Percentiles rank a stretch among this genome's conserved stretches.
phyloP scores from a whole-genome alignment of 75 land plant species.

The Picea sitchensis region DNA sequence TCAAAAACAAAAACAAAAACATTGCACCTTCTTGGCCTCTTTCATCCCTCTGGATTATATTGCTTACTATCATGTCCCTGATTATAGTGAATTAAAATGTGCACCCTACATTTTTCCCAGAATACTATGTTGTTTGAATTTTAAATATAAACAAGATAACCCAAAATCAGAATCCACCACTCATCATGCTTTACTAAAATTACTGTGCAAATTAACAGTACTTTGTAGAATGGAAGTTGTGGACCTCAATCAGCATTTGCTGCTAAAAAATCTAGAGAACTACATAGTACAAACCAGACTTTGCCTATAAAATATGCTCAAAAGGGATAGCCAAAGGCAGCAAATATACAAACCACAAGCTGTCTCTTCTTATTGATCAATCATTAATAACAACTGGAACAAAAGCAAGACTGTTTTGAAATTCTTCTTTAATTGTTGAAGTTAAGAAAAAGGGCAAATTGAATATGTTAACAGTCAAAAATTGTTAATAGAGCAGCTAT shows the following conservation, averaged over 20 bases:
- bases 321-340: no score
- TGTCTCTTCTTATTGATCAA: no score
- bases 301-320: no score
- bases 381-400: no score
- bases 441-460: no score
- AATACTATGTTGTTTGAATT: background rate
- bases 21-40: background rate
- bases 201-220: background rate
- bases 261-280: background rate
- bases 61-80: background rate
- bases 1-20: background rate
- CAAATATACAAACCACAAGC: no score
- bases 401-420: no score
- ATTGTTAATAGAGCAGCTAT: no score
- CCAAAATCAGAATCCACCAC: background rate
- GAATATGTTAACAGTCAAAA: no score
- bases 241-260: background rate
- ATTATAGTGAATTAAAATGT: background rate
- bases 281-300: no score
- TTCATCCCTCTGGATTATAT: background rate
- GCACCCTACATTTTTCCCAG: background rate
- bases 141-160: background rate
- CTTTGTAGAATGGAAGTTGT: background rate
- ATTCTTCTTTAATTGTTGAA: no score
- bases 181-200: background rate